These are phyloP conservation scores for Monosporascus sp. DNA, from an alignment of 2,329 filamentous ascomycete species.

Conservation along the genomic window DNA sequence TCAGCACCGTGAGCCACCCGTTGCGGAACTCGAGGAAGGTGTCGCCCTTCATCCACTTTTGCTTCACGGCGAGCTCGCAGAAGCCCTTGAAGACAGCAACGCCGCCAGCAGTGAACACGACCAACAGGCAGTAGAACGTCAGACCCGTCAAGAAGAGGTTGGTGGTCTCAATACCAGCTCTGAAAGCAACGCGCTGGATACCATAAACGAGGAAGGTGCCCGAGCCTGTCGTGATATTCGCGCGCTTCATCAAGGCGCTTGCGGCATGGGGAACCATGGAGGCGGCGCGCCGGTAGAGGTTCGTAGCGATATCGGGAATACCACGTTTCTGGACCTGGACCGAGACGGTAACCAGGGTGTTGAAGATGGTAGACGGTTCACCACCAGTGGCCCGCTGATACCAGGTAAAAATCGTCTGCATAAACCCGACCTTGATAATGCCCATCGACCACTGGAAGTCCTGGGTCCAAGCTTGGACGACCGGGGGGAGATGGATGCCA, in stretches of 20 bases:
- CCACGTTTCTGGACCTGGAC: constrained; percentile 63
- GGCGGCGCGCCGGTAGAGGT: constrained; percentile 23
- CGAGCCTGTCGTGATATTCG: constrained; percentile 33
- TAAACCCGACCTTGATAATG: constrained; percentile 71
- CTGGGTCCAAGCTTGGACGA: constrained; percentile 81
- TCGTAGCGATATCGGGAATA: constrained; percentile 25
- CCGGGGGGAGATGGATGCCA: constrained; percentile 67
- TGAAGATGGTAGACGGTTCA: constrained; percentile 67
- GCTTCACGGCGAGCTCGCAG: constrained; percentile 66
- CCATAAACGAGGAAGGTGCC: constrained; percentile 58
- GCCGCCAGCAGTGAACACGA: constrained; percentile 62
- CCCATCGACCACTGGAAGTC: constrained; percentile 93
- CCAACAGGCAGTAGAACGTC: constrained; percentile 74
- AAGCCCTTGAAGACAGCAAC: constrained; percentile 70
- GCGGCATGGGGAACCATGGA: constrained; percentile 23
- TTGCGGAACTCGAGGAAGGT: constrained; percentile 84
- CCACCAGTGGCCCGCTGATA: constrained; percentile 83
- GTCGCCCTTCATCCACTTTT: constrained; percentile 69
- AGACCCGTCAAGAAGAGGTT: constrained; percentile 84
- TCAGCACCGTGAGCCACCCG: constrained; percentile 78
- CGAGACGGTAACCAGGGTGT: constrained; percentile 62
- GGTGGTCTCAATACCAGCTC: constrained; percentile 68
- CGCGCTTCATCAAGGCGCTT: constrained; percentile 39
- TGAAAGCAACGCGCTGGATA: constrained; percentile 79
- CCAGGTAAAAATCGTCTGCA: constrained; percentile 79